These are phyloP conservation scores for Apophysomyces elegans DNA, from an alignment of 371 early-diverging fungal species.

Conservation along the genomic window DNA sequence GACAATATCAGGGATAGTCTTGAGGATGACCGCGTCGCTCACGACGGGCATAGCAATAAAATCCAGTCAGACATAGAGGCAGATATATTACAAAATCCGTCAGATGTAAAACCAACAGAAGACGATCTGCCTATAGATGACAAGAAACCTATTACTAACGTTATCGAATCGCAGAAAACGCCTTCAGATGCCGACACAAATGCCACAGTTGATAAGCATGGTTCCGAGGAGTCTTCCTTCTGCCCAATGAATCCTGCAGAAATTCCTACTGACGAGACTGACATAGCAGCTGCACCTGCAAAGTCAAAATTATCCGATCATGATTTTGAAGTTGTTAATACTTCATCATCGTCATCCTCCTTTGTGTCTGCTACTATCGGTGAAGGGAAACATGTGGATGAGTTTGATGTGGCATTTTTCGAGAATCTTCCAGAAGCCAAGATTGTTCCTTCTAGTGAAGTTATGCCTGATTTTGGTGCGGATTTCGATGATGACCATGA, in stretches of 20 bases:
- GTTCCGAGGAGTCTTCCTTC: background rate
- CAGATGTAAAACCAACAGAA: too few relatives aligned
- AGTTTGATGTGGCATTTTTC: constrained; percentile 15
- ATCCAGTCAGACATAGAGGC: too few relatives aligned
- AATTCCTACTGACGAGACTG: background rate
- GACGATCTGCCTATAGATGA: too few relatives aligned
- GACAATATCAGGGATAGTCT: too few relatives aligned
- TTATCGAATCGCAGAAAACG: too few relatives aligned
- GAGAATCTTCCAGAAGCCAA: constrained; percentile 15
- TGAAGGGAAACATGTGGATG: constrained; percentile 5
- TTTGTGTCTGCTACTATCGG: constrained; percentile 16
- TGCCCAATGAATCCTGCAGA: background rate
- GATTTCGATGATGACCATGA: constrained; percentile 12
- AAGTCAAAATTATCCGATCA: background rate
- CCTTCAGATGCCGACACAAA: too few relatives aligned
- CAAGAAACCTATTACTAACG: too few relatives aligned
- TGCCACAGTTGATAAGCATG: background rate
- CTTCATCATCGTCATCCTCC: constrained; percentile 8
- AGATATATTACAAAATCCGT: too few relatives aligned
- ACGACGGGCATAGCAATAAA: too few relatives aligned
- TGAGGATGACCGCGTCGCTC: too few relatives aligned
- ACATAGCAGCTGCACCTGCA: background rate
- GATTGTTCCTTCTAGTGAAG: background rate
- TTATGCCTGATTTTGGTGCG: background rate
- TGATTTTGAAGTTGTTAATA: constrained; percentile 17